Percentiles rank a stretch among this genome's conserved stretches.
phyloP scores from a whole-genome alignment of 1,139 yeast species.

The Blastobotrys aristatus region DNA sequence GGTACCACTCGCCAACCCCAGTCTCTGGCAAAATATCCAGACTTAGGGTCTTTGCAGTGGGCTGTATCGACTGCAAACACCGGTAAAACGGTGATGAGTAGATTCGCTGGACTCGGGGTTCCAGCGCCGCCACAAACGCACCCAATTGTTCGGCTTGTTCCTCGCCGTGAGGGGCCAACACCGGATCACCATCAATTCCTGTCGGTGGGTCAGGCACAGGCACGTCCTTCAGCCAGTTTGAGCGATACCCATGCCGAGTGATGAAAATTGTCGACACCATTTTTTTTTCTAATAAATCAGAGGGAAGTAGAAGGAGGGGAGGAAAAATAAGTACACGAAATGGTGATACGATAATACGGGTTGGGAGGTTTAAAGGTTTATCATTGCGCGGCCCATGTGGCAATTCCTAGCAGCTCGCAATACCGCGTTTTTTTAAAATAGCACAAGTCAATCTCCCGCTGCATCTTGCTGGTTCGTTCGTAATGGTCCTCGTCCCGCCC shows the following conservation, averaged over 20 bases:
- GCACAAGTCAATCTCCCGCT: too few species aligned
- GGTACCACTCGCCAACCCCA: slow-evolving; percentile 52
- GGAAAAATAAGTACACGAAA: too few species aligned
- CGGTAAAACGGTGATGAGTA: slow-evolving; percentile 83
- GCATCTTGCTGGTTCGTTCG: too few species aligned
- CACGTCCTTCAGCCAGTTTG: slow-evolving; percentile 57
- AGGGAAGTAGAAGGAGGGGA: neutral
- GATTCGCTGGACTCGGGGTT: slow-evolving; percentile 55
- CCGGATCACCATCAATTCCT: slow-evolving; percentile 77
- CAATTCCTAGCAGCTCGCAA: too few species aligned
- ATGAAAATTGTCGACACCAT: slow-evolving; percentile 25
- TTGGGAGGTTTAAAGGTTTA: too few species aligned
- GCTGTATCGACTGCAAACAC: slow-evolving; percentile 77
- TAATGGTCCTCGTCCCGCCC: too few species aligned
- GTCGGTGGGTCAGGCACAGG: slow-evolving; percentile 78
- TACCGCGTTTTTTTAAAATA: too few species aligned
- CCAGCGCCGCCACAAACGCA: slow-evolving; percentile 39
- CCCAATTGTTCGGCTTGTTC: slow-evolving; percentile 77
- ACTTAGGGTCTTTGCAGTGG: slow-evolving; percentile 53
- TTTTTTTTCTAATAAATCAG: neutral
- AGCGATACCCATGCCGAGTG: slow-evolving; percentile 62
- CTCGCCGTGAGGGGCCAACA: slow-evolving; percentile 71
- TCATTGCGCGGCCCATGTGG: too few species aligned
- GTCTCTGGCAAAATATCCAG: slow-evolving; percentile 59
- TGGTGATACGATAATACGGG: too few species aligned